Conservation (phyloP, 2,329 filamentous ascomycete genomes). For the Exophiala aquamarina region DNA sequence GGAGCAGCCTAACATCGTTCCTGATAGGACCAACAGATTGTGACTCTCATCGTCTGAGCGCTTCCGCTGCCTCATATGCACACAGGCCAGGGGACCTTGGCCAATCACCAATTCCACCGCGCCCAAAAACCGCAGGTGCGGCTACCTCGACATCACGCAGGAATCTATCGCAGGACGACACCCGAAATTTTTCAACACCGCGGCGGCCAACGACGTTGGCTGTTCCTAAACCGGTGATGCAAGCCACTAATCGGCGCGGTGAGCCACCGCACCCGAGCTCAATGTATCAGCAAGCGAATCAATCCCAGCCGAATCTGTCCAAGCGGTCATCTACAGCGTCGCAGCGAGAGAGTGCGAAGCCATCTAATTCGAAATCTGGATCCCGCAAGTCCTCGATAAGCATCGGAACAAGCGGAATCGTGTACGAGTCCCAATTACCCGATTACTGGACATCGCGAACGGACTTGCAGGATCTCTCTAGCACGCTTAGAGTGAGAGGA, state of each 20-base stretch:
- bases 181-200: too few relatives aligned
- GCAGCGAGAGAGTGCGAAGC: not conserved
- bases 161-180: too few relatives aligned
- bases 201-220: too few relatives aligned
- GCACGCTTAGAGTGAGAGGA: not conserved
- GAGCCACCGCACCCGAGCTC: not conserved
- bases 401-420: slow-evolving; percentile 13
- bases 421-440: slow-evolving; percentile 20
- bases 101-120: too few relatives aligned
- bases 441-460: slow-evolving; percentile 17
- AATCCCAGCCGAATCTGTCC: slow-evolving; percentile 12
- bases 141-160: not conserved
- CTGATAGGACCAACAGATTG: too few relatives aligned
- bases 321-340: slow-evolving; percentile 1
- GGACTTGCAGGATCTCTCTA: slow-evolving; percentile 8
- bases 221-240: slow-evolving; percentile 4
- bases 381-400: slow-evolving; percentile 10
- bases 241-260: not conserved
- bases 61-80: too few relatives aligned
- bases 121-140: not conserved
- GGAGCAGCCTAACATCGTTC: not conserved
- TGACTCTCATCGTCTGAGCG: too few relatives aligned
- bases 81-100: too few relatives aligned
- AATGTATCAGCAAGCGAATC: slow-evolving; percentile 13
- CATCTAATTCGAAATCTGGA: not conserved